These are phyloP conservation scores for Lyophyllum semitale DNA, from an alignment of 768 basidiomycete species.

Conservation along the genomic window DNA sequence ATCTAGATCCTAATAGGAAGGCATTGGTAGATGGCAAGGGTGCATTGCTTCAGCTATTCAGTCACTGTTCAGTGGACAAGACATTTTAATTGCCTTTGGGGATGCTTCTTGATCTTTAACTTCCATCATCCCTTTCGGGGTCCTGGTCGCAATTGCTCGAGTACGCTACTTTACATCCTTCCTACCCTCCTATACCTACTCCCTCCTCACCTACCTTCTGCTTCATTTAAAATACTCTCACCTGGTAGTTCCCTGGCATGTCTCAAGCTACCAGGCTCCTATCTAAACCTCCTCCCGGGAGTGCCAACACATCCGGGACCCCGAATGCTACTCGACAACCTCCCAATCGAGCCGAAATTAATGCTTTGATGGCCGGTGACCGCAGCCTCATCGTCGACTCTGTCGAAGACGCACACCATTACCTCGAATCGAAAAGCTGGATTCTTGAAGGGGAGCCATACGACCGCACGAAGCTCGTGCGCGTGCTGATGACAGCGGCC, in stretches of 20 bases:
- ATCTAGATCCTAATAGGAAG: too few relatives aligned
- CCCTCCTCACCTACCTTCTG: too few relatives aligned
- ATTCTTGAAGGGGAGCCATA: background rate
- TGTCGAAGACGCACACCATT: background rate
- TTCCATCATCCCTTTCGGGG: too few relatives aligned
- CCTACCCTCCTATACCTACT: background rate
- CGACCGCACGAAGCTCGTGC: background rate
- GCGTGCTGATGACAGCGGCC: background rate
- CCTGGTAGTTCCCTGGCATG: too few relatives aligned
- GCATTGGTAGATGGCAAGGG: too few relatives aligned
- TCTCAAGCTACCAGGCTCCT: background rate
- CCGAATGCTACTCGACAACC: background rate
- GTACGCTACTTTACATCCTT: too few relatives aligned
- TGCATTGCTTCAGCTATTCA: too few relatives aligned
- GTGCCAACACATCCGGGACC: background rate
- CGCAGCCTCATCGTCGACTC: background rate
- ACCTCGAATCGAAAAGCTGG: background rate
- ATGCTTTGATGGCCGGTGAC: background rate
- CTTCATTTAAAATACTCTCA: too few relatives aligned
- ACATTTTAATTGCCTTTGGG: too few relatives aligned
- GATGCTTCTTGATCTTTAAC: too few relatives aligned
- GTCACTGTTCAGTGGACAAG: too few relatives aligned
- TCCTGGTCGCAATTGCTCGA: too few relatives aligned
- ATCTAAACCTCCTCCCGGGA: background rate
- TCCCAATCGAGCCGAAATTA: background rate